Conservation (phyloP, 208 protist genomes). For the Balamuthia mandrillaris region DNA sequence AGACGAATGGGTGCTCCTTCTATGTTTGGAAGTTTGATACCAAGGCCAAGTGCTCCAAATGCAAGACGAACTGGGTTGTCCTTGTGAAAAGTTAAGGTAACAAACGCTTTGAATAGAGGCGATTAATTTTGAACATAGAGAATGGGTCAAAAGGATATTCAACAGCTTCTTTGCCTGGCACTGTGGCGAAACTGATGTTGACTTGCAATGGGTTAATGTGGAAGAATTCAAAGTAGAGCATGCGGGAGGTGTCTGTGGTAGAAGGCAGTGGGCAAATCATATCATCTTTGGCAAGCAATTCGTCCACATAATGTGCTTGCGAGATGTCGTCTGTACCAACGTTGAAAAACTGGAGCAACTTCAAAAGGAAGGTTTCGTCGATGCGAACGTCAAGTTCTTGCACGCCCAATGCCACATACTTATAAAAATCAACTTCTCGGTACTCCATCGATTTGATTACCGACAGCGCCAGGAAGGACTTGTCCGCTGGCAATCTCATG, state of each 20-base stretch:
- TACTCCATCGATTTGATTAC: background rate
- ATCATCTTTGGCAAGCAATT: background rate
- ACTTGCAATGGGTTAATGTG: conserved; percentile 44
- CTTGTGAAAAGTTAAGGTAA: background rate
- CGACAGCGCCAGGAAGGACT: background rate
- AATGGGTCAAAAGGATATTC: background rate
- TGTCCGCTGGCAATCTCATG: too few relatives aligned
- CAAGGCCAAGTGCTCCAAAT: conserved; percentile 24
- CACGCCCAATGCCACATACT: background rate
- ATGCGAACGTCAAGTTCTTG: conserved; percentile 30
- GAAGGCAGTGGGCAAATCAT: background rate
- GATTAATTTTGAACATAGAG: background rate
- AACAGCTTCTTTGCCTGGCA: background rate
- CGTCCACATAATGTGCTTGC: background rate
- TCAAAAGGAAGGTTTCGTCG: conserved; percentile 33
- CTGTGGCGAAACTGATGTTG: conserved; percentile 40
- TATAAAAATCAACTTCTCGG: background rate
- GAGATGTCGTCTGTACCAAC: conserved; percentile 10
- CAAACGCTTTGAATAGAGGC: background rate
- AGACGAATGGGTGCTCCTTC: conserved; percentile 57
- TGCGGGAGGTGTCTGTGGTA: background rate
- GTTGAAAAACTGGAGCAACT: conserved; percentile 21
- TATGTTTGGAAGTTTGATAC: conserved; percentile 55
- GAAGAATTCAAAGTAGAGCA: conserved; percentile 54
- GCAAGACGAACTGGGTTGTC: conserved; percentile 26